Percentiles rank a stretch among this genome's conserved stretches.
These are phyloP conservation scores for Halocafeteria seosinensis DNA, from an alignment of 108 stramenopile genomes.

Conservation along the genomic window DNA sequence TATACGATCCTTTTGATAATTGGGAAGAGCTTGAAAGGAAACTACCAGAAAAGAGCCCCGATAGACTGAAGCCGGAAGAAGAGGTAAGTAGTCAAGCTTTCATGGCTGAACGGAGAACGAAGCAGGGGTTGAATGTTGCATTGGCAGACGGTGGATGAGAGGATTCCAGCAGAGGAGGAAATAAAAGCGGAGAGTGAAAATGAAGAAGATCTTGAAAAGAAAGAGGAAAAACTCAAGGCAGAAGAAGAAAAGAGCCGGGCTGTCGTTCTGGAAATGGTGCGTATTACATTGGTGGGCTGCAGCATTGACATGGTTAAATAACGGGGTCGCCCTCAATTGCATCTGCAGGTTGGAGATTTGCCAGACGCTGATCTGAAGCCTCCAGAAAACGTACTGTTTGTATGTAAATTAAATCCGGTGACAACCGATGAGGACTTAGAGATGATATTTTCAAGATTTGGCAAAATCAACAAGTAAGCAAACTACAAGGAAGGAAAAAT, in stretches of 20 bases:
- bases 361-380: conserved; percentile 49
- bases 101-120: too few species aligned
- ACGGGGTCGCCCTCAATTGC: background rate
- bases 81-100: too few species aligned
- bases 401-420: conserved; percentile 90
- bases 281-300: conserved; percentile 67
- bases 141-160: too few species aligned
- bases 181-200: background rate
- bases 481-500: background rate
- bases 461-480: too few species aligned
- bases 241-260: conserved; percentile 70
- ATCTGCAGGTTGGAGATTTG: conserved; percentile 16
- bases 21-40: too few species aligned
- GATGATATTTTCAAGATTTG: conserved; percentile 66
- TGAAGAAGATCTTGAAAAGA: conserved; percentile 3
- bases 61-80: too few species aligned
- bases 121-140: too few species aligned
- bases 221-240: conserved; percentile 23
- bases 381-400: conserved; percentile 90
- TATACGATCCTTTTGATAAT: conserved; percentile 93
- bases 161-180: conserved; percentile 10
- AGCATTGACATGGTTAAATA: conserved; percentile 22
- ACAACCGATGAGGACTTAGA: conserved; percentile 91
- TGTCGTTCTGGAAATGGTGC: conserved; percentile 90
- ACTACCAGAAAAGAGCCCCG: too few species aligned